Evolutionary conservation across 805 yeast genomes (phyloP).

Genomic region (Candida germanica): DNA sequence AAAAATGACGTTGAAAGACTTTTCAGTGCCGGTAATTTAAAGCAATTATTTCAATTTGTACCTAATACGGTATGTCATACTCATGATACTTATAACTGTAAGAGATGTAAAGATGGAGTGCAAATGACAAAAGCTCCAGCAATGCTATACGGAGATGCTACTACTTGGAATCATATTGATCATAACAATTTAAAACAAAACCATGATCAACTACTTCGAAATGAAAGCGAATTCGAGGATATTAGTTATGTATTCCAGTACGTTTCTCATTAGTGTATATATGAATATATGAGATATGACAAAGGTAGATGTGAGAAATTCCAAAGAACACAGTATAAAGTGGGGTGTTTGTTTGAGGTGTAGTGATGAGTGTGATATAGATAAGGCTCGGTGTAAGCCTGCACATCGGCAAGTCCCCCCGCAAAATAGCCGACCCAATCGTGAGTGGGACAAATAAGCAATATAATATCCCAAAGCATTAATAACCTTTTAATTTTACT

Average conservation of each 20-base stretch:
- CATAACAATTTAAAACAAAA: constrained; percentile 58
- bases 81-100: constrained; percentile 87
- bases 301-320: too few relatives aligned
- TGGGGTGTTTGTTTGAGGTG: too few relatives aligned
- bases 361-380: too few relatives aligned
- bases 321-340: too few relatives aligned
- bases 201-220: constrained; percentile 73
- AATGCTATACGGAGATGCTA: constrained; percentile 96
- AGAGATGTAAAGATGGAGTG: constrained; percentile 56
- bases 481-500: background rate
- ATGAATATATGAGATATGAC: too few relatives aligned
- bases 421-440: constrained; percentile 6
- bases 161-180: constrained; percentile 92
- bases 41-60: constrained; percentile 70
- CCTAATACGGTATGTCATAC: constrained; percentile 77
- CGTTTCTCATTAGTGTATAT: constrained; percentile 71
- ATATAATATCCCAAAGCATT: too few relatives aligned
- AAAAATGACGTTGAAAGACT: constrained; percentile 92
- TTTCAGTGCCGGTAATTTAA: constrained; percentile 78
- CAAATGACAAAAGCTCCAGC: constrained; percentile 71
- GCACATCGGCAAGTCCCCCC: too few relatives aligned
- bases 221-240: constrained; percentile 66
- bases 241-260: constrained; percentile 90
- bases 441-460: constrained; percentile 5
- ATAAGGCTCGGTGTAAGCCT: too few relatives aligned